Evolutionary conservation across 176 grass and related monocot species (phyloP), one percentile per base, ranked within the genome.

Genomic region (Rhynchospora tenuis): DNA sequence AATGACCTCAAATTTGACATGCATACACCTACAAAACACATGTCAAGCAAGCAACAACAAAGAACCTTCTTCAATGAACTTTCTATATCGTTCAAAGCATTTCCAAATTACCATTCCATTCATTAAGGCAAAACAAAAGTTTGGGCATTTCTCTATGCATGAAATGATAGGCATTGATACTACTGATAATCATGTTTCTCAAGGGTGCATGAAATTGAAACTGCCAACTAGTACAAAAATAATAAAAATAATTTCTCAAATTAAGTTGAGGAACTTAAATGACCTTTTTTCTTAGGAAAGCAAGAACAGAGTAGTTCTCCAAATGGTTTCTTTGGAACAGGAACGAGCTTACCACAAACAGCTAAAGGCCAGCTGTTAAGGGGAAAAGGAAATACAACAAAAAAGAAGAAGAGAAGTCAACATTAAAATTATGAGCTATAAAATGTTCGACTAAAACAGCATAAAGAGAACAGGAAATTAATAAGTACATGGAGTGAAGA

Each of bases 321-420:
- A 3, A 93, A 77, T 42, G 90, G 85, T 63, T 52, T 83, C 15
- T 91, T 66, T 23, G 93, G 67, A 81, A 95, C 85, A 68, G 93
- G 88, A 80, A 93, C 87, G 50, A 95, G 88, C 85, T 95, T 95
- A 50, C 93, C 93, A 52, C 92, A 6, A 6, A 70, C 43, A 7
- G 93, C 93, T 82, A 93, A 22, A 4, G 85, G 82, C 93, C 93
- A 95, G 46, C 93, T 93, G 83, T 67, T 52, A 24, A 38, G 33
- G 33, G 33, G 5, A 84, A 83, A n/a, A 17, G 86, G 72, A 46
- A 29, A 6, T 13, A 38, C 33, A 38, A 38, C 1, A 47, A 63
- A 16, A 73, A 87, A 70, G 17, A 31, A 20, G 28, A 46, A 28
- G 57, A 82, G 26, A 28, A 11, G 24, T 16, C 51, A 56, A 80